Evolutionary conservation across 2,329 filamentous ascomycete genomes (phyloP), one percentile per base, ranked within the genome.

Genomic region (Alternaria novae-zelandiae): DNA sequence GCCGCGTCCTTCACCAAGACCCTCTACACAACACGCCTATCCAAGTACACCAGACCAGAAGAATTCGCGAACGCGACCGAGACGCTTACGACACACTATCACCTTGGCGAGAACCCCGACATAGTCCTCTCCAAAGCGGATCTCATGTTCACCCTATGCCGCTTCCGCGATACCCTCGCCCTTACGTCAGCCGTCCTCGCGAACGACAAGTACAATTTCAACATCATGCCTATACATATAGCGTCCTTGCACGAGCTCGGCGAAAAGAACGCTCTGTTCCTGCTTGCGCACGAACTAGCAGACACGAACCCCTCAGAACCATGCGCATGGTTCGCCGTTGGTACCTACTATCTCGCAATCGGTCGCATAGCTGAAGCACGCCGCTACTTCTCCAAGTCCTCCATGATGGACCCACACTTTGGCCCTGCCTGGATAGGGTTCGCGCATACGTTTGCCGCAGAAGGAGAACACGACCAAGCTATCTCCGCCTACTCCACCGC

Each of bases 351-450:
- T 80, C 90, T 98, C 67, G 86, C 91, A 15, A 97, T 94, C 57
- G 88, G 89, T 70, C 94, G 94, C 74, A 93, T 99, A 61, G 91
- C 96, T 4, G 96, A 99, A 81, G 94, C 96, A 10, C 89, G 96
- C 11, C 89, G 95, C 43, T 99, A 96, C 83, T 99, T 99, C 12
- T 63, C 93, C 74, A 99, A 99, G 81, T 92, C 96, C 5, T 97
- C 93, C 69, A 91, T 98, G 84, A 95, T 99, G 90, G 94, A 99
- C 76, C 92, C 95, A 7, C 95, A 98, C 82, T 99, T 97, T 73
- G 95, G 95, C 0, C 93, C 96, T 1, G 96, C 96, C 4, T 99
- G 96, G 96, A 98, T 99, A 68, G 96, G 96, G 2, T 99, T 99
- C 76, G 96, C 96, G 1, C 96, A 99, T 79, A 99, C 96, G 0